These are phyloP conservation scores for Collybiopsis luxurians DNA, from an alignment of 768 basidiomycete species.

Conservation along the genomic window DNA sequence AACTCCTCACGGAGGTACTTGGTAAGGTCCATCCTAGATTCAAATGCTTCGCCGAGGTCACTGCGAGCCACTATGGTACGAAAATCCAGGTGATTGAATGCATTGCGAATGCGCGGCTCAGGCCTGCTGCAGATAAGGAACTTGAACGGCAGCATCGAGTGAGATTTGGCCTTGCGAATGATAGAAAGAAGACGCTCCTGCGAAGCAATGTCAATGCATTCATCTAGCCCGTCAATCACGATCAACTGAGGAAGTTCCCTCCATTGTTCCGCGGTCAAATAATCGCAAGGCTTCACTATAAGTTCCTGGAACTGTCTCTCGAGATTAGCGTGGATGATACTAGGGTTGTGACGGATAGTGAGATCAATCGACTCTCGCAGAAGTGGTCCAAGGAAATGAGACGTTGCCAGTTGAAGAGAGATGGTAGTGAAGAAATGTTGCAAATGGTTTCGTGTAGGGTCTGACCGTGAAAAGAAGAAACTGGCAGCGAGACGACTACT, in stretches of 20 bases:
- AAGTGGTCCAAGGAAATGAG: background rate
- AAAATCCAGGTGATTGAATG: constrained; percentile 9
- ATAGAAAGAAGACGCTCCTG: constrained; percentile 26
- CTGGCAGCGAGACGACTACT: constrained; percentile 24
- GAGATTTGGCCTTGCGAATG: constrained; percentile 19
- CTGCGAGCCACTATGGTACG: background rate
- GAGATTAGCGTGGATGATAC: background rate
- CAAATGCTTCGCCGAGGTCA: background rate
- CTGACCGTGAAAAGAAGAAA: constrained; percentile 25
- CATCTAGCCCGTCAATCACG: constrained; percentile 34
- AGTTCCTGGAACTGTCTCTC: constrained; percentile 29
- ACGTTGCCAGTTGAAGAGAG: constrained; percentile 27
- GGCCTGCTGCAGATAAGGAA: constrained; percentile 30
- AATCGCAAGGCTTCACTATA: constrained; percentile 22
- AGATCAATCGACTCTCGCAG: constrained; percentile 9
- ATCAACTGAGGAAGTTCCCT: constrained; percentile 20
- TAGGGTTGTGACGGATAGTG: background rate
- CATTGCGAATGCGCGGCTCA: constrained; percentile 23
- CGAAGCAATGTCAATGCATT: constrained; percentile 22
- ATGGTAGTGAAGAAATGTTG: constrained; percentile 26
- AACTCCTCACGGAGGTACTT: background rate
- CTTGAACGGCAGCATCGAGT: constrained; percentile 19
- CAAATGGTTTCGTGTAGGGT: constrained; percentile 25
- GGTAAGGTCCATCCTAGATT: background rate
- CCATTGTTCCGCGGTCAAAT: background rate